Evolutionary conservation across 2,329 filamentous ascomycete genomes (phyloP), one percentile per base, ranked within the genome.

Genomic region (Gnomoniopsis smithogilvyi): DNA sequence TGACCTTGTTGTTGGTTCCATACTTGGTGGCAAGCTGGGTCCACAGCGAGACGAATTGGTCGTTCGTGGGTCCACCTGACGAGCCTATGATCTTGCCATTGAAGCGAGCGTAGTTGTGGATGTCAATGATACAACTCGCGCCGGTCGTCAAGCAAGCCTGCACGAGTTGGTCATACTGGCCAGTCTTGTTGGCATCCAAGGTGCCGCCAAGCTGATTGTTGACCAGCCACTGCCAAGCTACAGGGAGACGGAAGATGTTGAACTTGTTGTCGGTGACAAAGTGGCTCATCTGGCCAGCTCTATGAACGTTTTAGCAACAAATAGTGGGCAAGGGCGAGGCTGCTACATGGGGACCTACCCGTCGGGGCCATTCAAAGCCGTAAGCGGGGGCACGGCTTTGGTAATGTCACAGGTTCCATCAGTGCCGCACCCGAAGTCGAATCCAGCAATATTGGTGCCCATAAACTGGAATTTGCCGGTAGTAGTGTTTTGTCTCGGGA

Each of bases 31-130:
- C 85, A 12, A 85, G 68, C 60, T 82, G 76, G 2, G 67, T 70
- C 86, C 86, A 89, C 7, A 88, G 69, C 50, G 72, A 74, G 8
- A 77, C 79, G 65, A 88, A 97, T 15, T 84, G 72, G 8, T 77
- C 80, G 67, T 88, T 78, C 0, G 77, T 78, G 0, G 84, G 84
- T 0, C 85, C 86, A 0, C 85, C 85, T 11, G 84, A 85, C 65
- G 88, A 85, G 2, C 85, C 86, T 57, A 89, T 80, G 63, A 89
- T 84, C 3, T 72, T 70, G 17, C 81, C 82, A 64, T 89, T 80
- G 78, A 81, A 88, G 52, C 85, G 77, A 0, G 78, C 84, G 68
- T 54, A 59, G 22, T 54, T 59, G 51, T 54, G 56, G 30, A 59
- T 55, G 51, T 84, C 80, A 49, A 83, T 69, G 43, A 83, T 75